Base-by-base conservation (phyloP, 345 rosid genomes). In the Cardamine chenopodiifolia region DNA sequence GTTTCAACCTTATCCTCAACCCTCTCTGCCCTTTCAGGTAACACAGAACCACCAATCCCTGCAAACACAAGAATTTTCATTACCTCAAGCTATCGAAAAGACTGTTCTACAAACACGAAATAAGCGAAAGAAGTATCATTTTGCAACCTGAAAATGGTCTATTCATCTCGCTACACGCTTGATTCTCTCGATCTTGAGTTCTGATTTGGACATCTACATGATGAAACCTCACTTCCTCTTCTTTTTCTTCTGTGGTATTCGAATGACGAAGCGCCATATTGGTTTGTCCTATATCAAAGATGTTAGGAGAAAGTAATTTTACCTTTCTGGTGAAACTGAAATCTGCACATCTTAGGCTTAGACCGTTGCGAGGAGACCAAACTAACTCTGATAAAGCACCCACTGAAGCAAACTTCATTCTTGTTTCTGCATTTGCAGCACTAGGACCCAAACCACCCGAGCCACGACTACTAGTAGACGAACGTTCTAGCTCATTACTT, bases 291-390 rank as follows among this genome's bases (percentile, higher is more conserved):
- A 72, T 76, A 78, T 75, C 82, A 81, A 67, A 79, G 57, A 79
- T 62, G 52, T 26, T 26, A 78, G 77, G 78, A 71, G 82, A 76
- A 82, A 80, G 49, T 69, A 60, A 34, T 80, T 86, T 52, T 62
- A 76, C 35, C 14, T 86, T 72, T 17, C 54, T 44, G 7, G 68
- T 40, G 85, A 86, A 79, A 81, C 88, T 83, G 40, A 87, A 79
- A 72, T 91, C 90, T 19, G 97, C 89, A 80, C 88, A 85, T 82
- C 81, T 89, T 70, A 93, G 78, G 81, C 87, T 78, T 54, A 81
- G 86, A 60, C 98, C 97, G 80, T 78, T 87, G 58, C 78, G 85
- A 14, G 98, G 92, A 79, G 95, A 94, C 97, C 97, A 92, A 56
- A 95, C 99, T 62, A 95, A 84, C 83, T 95, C 97, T 55, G 90